Conservation (phyloP, 116 monocot genomes). For the Posidonia oceanica region DNA sequence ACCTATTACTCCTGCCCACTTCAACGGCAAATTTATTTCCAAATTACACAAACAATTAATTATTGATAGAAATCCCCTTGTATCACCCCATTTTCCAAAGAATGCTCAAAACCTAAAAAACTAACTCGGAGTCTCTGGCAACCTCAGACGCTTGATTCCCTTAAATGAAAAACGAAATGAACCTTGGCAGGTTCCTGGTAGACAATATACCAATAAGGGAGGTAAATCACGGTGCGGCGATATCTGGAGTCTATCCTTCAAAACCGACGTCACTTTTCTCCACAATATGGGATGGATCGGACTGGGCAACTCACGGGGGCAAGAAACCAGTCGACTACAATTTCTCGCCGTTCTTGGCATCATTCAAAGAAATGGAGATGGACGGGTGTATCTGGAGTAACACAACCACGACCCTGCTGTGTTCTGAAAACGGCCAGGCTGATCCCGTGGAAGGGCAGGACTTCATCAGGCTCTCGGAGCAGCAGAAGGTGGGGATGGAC, state of each 20-base stretch:
- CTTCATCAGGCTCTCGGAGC: slow-evolving; percentile 24
- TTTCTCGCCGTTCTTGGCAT: slow-evolving; percentile 35
- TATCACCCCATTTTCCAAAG: no score
- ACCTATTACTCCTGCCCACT: no score
- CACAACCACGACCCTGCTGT: not conserved
- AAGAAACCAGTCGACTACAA: slow-evolving; percentile 39
- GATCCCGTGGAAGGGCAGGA: slow-evolving; percentile 26
- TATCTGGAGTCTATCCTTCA: slow-evolving; percentile 32
- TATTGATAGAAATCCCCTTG: no score
- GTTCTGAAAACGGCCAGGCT: not conserved
- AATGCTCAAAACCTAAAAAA: no score
- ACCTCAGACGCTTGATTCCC: no score
- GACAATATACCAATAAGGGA: slow-evolving; percentile 49
- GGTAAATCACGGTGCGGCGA: slow-evolving; percentile 27
- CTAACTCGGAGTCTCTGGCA: no score
- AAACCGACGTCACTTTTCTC: slow-evolving; percentile 44
- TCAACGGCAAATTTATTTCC: no score
- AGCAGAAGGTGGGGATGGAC: slow-evolving; percentile 30
- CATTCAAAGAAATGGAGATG: slow-evolving; percentile 23
- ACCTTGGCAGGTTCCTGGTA: slow-evolving; percentile 34
- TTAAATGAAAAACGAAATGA: no score
- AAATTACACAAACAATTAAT: no score
- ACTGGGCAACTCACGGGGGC: slow-evolving; percentile 26
- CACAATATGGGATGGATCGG: no score
- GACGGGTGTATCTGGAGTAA: slow-evolving; percentile 25